Base-by-base conservation (phyloP, 148 eudicot species). In the Suaeda aralocaspica region DNA sequence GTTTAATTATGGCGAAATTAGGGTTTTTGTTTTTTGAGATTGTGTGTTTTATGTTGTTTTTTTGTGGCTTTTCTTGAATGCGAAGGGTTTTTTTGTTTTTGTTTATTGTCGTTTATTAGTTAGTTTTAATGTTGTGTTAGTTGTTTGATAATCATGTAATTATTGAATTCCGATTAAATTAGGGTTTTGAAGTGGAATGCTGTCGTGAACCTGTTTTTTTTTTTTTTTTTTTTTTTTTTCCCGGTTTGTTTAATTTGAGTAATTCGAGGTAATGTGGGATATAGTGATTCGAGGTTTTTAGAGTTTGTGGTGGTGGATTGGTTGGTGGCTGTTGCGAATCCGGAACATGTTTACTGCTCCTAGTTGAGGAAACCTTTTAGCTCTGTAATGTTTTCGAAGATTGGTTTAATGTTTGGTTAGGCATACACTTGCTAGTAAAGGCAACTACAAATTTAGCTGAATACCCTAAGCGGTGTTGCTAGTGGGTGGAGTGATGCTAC, bases 171-270 rank as follows among this genome's bases (percentile, higher is more conserved):
- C 14, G 11, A 26, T 2, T 21, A 34, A n/a, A 12, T 9, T 19
- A 33, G 64, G 64, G 46, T 41, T 72, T 49, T 50, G 7, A 24
- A 30, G 53, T 72, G 10, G 36, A 49, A 71, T 71, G 59, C 15
- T 21, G 34, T 29, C 18, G 50, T 22, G n/a, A n/a, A n/a, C 3
- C 21, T 21, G 64, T 1, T 3, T 59, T 59, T 18, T 31, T 22
- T 25, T 31, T 13, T 26, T 2, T 28, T 24, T 8, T 22, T 4
- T 1, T 21, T 1, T 55, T 22, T 55, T 11, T 24, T 9, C 5
- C 2, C 2, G 49, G 49, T 9, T 9, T 9, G 11, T 45, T 45
- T 45, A 45, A 14, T 45, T 45, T 11, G 11, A 45, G 49, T 45
- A 13, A 45, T 14, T 14, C 1, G 13, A 45, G 56, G 56, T 26